Conservation (phyloP, 208 protist genomes). For the Trypanosoma cruzi region DNA sequence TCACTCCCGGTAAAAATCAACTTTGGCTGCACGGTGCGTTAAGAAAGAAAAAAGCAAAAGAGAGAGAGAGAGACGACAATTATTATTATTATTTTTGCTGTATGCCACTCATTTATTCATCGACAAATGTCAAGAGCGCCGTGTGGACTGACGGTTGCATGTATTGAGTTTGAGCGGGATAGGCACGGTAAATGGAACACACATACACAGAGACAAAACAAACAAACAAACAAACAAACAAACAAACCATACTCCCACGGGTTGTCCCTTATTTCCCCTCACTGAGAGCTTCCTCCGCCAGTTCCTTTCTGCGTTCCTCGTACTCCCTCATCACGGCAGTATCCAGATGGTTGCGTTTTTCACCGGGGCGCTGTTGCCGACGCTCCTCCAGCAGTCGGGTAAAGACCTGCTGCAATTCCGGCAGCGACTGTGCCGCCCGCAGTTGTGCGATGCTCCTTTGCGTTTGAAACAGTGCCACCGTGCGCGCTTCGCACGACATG, state of each 20-base stretch:
- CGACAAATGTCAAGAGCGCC: no score
- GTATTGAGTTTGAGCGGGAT: no score
- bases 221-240: no score
- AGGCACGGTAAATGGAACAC: no score
- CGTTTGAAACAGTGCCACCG: constrained; percentile 43
- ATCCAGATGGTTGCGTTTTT: neutral
- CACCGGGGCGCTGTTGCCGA: constrained; percentile 1
- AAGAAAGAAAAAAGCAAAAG: no score
- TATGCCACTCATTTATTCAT: no score
- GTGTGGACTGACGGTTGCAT: no score
- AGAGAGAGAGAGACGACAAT: no score
- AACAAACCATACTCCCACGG: neutral
- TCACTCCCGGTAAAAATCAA: no score
- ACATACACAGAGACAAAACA: no score
- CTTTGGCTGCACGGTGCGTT: no score
- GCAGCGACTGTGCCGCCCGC: constrained; percentile 50
- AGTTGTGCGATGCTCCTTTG: constrained; percentile 69
- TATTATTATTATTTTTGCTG: no score
- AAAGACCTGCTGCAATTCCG: constrained; percentile 53
- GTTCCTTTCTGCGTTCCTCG: constrained; percentile 45
- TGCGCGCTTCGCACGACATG: constrained; percentile 49
- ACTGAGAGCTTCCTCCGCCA: constrained; percentile 26
- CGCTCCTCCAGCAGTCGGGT: constrained; percentile 29
- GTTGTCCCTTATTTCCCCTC: neutral
- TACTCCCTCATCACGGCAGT: constrained; percentile 15